Evolutionary conservation across 1,139 yeast species (phyloP), one percentile per base, ranked within the genome.

Genomic region (Suhomyces kunorum): DNA sequence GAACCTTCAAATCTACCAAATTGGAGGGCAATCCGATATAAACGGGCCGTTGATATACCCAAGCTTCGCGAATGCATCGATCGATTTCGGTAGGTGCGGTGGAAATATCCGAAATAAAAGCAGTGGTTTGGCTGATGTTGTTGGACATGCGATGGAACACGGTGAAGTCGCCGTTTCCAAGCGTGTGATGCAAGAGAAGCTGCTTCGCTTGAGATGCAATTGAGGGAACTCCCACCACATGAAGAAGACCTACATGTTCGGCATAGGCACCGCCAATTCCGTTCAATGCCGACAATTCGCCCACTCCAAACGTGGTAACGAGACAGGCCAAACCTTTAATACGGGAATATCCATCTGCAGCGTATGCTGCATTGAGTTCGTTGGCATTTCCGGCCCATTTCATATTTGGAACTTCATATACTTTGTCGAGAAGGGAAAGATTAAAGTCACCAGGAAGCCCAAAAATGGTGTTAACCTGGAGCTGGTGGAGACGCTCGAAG

Each of bases 381-480:
- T 82, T 83, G 58, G 85, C 81, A 58, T 80, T 80, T 46, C 87
- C 87, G 32, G 80, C 80, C 88, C 88, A 82, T 28, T 32, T 48
- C 49, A 42, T 42, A 30, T 19, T 80, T 4, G 76, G 74, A 20
- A 80, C 85, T 42, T 78, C 78, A 51, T 80, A 76, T 50, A 84
- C 67, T 56, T 80, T 78, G 56, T 84, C 92, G 37, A 84, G 69
- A 33, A 85, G 64, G 9, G 82, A 68, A 51, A 85, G 70, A 63
- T 84, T 85, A 75, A 83, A 84, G 59, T 84, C 92, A 49, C 88
- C 89, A 8, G 92, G 92, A 28, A 84, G 84, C 42, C 92, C 92
- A 49, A 84, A 81, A 54, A 84, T 71, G 55, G 92, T 83, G 49
- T 74, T 68, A 46, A 83, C 75, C 22, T 78, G 79, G 38, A 80